Conservation (phyloP, 805 yeast species). For the Cyberlindnera saturnus region DNA sequence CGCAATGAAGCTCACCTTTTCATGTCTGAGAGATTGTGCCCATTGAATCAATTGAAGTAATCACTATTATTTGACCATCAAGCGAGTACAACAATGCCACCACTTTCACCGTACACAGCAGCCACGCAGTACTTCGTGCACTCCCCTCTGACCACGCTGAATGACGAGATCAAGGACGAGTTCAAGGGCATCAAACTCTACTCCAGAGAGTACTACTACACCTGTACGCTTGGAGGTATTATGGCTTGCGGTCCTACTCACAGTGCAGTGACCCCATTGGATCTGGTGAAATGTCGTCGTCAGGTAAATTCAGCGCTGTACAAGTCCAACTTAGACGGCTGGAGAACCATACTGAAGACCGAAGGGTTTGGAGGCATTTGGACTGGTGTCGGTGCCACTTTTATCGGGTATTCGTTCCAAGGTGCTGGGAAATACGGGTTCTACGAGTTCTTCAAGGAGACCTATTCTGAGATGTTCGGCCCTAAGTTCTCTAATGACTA, state of each 20-base stretch:
- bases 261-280: slow-evolving; percentile 87
- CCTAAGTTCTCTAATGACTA: slow-evolving; percentile 53
- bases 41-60: too few species aligned
- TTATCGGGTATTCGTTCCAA: slow-evolving; percentile 88
- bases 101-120: neutral
- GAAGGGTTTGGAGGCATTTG: slow-evolving; percentile 73
- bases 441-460: slow-evolving; percentile 84
- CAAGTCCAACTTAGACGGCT: slow-evolving; percentile 75
- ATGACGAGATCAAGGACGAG: slow-evolving; percentile 10
- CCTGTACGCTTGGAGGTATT: slow-evolving; percentile 57
- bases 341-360: slow-evolving; percentile 62
- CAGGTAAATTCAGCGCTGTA: slow-evolving; percentile 78
- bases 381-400: slow-evolving; percentile 90
- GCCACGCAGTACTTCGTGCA: slow-evolving; percentile 8
- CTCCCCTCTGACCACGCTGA: slow-evolving; percentile 7
- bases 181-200: slow-evolving; percentile 16
- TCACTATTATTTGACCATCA: neutral
- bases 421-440: slow-evolving; percentile 98
- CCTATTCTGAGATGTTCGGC: slow-evolving; percentile 64
- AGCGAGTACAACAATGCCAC: neutral
- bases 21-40: too few species aligned
- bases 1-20: too few species aligned
- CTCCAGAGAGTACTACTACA: slow-evolving; percentile 42
- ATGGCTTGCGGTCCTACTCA: slow-evolving; percentile 97
- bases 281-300: slow-evolving; percentile 86